phyloP scores from a whole-genome alignment of 352 stramenopile genomes.

The Saprolegnia parasitica region DNA sequence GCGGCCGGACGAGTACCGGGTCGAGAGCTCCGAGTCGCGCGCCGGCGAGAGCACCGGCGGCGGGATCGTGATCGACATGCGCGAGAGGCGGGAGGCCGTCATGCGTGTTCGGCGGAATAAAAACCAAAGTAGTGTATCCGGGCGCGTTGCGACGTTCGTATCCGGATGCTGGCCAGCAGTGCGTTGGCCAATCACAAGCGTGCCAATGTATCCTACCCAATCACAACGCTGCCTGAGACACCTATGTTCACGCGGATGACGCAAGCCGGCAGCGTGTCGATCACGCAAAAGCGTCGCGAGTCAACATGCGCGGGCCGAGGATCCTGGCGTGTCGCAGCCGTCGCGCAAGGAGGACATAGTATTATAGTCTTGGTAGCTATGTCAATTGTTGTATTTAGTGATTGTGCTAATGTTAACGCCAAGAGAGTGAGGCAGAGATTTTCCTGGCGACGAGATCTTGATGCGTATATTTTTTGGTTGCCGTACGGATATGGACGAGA shows the following conservation, averaged over 20 bases:
- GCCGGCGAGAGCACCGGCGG: neutral
- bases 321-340: no score
- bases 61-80: conserved; percentile 15
- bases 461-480: no score
- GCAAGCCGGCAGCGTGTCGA: neutral
- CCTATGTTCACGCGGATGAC: neutral
- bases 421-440: no score
- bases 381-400: no score
- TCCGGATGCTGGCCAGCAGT: neutral
- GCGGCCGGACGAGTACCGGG: neutral
- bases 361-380: no score
- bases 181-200: neutral
- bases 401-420: no score
- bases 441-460: no score
- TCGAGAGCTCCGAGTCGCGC: neutral
- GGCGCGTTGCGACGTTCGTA: neutral
- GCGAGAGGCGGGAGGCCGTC: conserved; percentile 8
- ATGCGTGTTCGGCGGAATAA: neutral
- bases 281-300: neutral
- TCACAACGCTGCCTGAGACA: neutral
- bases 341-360: no score
- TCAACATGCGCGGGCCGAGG: neutral
- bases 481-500: no score
- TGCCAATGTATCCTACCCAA: neutral
- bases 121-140: neutral